These are phyloP conservation scores for Malus domestica DNA, from an alignment of 306 rosid genomes.

Conservation along the genomic window DNA sequence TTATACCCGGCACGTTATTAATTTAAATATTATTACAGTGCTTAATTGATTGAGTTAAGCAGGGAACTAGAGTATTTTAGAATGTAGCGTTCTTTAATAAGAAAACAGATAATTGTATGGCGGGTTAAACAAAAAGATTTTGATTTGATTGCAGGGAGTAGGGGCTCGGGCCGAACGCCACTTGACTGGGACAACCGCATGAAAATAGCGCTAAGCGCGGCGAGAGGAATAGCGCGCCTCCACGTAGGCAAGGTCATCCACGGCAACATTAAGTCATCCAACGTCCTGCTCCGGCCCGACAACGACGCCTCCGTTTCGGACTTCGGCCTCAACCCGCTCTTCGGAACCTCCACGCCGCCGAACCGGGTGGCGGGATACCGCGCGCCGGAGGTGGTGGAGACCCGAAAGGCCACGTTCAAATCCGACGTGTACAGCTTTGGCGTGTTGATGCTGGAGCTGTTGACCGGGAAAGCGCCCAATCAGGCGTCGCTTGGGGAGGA, in stretches of 20 bases:
- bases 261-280: conserved; percentile 88
- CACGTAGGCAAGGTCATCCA: conserved; percentile 83
- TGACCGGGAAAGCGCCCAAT: conserved; percentile 92
- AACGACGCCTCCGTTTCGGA: conserved; percentile 68
- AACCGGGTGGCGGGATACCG: conserved; percentile 84
- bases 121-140: neutral
- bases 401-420: conserved; percentile 68
- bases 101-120: neutral
- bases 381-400: conserved; percentile 77
- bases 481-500: conserved; percentile 92
- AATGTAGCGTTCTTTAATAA: no score
- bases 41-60: no score
- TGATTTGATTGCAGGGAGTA: conserved; percentile 51
- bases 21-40: no score
- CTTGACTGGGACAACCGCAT: conserved; percentile 90
- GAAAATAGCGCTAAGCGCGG: conserved; percentile 65
- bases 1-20: no score
- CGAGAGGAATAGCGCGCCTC: conserved; percentile 70
- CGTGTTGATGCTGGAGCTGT: conserved; percentile 71
- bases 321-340: conserved; percentile 68
- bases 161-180: conserved; percentile 94
- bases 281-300: conserved; percentile 69
- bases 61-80: no score
- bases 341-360: conserved; percentile 57
- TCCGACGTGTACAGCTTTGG: conserved; percentile 97